Evolutionary conservation across 352 stramenopile species (phyloP), one percentile per base, ranked within the genome.

Genomic region (Phytopythium litorale): DNA sequence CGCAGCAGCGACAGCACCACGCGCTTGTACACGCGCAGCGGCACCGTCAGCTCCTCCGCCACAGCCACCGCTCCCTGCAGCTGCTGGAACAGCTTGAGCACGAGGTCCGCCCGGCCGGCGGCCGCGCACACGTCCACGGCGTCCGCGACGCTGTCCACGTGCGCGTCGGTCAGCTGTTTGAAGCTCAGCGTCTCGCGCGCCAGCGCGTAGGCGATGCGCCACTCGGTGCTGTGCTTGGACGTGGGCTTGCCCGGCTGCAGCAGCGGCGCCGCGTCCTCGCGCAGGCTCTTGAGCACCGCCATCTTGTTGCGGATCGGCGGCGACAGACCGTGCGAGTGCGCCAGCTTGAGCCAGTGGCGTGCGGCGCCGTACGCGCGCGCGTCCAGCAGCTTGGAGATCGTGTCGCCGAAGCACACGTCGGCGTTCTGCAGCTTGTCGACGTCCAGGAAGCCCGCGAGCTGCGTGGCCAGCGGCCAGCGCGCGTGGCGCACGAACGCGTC

Each of bases 371-470:
- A 92, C 12, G 75, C 67, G 38, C 76, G 45, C 5, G 71, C 84
- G 13, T 90, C 79, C 7, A 94, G 71, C 48, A 94, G 63, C 68
- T 93, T 92, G 12, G 86, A 93, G 28, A 92, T 77, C 11, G 84
- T 88, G 67, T 92, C 79, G 28, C 86, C 84, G 33, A 87, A 72
- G 62, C 78, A 88, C 19, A 87, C 23, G 32, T 92, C 78, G 4
- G 84, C 58, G 25, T 85, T 88, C 38, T 76, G 58, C 38, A 91
- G 72, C 4, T n/a, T 56, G 18, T 67, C 62, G 11, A 82, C 48
- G 55, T 94, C 75, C 7, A 94, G 25, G 45, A 72, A 76, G 16
- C 71, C 70, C 28, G 81, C 59, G 18, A 94, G 66, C 23, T 78
- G 70, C 8, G 43, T 58, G 57, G 88, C 81, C 28, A 79, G 56